Base-by-base conservation (phyloP, 2,329 filamentous ascomycete species). In the Aureobasidium sp. region DNA sequence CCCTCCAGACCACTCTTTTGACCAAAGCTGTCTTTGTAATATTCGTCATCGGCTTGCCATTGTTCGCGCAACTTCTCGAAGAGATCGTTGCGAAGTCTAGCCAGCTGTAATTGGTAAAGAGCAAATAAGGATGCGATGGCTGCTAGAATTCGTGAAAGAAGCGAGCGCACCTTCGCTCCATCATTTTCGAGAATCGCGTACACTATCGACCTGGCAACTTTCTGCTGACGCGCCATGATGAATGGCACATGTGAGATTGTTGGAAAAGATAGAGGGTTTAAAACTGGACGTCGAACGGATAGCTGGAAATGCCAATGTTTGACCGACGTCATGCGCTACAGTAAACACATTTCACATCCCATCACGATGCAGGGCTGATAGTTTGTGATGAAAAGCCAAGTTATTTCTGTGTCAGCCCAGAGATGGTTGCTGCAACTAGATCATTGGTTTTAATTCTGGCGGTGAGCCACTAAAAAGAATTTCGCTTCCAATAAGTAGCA, bases 1-100 rank as follows among this genome's bases (percentile, higher is more conserved):
- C 84, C 71, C 1, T 79, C 72, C 33, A 89, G 73, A 45, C 69
- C 71, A 63, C 73, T 73, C 60, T 69, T 73, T 65, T 69, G 69
- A 35, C 69, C 70, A 15, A 86, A 85, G 64, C 78, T 82, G 29
- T 76, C 75, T 13, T 70, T 73, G 64, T 85, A 86, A 23, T 79
- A 79, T 11, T 79, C 74, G 61, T 84, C 79, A 25, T 78, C 71
- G 35, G 84, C 77, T 4, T 74, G 62, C 82, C 83, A 85, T 7
- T 79, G 72, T 6, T 73, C 73, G 8, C 83, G 77, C 11, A 86
- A 72, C 15, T 74, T 75, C 9, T 70, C 70, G 68, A 86, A 86
- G 0, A 80, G 67, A 3, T 76, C 73, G 2, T 74, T 71, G 8
- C 77, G 29, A 27, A 50, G 43, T 21, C 40, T 59, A 9, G 27